A percentile compares a stretch with the other conserved stretches of the same genome.
These are phyloP conservation scores for Myotisia sp. DNA, from an alignment of 2,329 filamentous ascomycete genomes.

Conservation along the genomic window DNA sequence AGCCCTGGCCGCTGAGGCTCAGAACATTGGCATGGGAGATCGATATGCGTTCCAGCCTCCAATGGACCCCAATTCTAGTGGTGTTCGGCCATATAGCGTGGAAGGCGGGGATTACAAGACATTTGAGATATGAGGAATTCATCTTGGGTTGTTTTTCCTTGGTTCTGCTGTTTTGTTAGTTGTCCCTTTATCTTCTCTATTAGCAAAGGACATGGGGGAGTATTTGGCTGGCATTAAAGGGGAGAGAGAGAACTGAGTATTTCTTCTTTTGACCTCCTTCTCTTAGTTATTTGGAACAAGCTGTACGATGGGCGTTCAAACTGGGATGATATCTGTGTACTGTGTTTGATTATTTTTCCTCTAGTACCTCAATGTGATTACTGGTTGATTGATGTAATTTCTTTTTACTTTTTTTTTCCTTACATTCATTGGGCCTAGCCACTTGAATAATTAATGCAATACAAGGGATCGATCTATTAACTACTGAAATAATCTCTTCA, in stretches of 20 bases:
- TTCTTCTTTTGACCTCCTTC: neutral
- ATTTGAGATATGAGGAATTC: slow-evolving; percentile 25
- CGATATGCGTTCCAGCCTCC: slow-evolving; percentile 27
- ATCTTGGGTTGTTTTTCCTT: neutral
- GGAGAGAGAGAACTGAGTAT: slow-evolving; percentile 1
- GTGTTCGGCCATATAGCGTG: slow-evolving; percentile 28
- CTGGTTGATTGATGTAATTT: too few species aligned
- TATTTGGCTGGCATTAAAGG: too few species aligned
- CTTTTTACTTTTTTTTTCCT: too few species aligned
- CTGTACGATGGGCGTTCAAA: slow-evolving; percentile 3
- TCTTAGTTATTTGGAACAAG: neutral
- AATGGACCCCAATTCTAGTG: slow-evolving; percentile 15
- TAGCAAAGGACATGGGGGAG: neutral
- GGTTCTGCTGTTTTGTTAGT: slow-evolving; percentile 1
- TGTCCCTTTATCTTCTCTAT: neutral
- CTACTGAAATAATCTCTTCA: too few species aligned
- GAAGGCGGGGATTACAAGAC: slow-evolving; percentile 30
- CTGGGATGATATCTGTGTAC: too few species aligned
- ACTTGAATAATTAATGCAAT: too few species aligned
- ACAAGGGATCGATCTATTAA: too few species aligned
- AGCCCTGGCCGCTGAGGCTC: slow-evolving; percentile 27
- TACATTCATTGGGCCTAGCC: too few species aligned
- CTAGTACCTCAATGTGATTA: too few species aligned
- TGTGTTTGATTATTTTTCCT: too few species aligned
- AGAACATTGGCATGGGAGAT: slow-evolving; percentile 21